A percentile compares a stretch with the other conserved stretches of the same genome.
Conservation (phyloP, 2,329 filamentous ascomycete genomes). For the Karstenula rhodostoma region DNA sequence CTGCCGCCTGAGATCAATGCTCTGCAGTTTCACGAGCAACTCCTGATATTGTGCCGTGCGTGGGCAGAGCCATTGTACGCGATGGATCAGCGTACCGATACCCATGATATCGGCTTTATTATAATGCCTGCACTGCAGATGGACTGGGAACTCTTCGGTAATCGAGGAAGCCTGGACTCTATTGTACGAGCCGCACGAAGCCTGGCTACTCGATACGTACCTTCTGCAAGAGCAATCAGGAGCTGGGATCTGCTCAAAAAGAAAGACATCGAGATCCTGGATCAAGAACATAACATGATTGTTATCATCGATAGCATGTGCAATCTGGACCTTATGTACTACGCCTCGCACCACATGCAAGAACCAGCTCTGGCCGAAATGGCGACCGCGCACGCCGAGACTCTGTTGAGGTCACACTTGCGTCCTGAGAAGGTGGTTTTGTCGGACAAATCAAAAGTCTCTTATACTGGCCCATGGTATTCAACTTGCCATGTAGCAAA, state of each 20-base stretch:
- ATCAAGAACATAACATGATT: slow-evolving; percentile 50
- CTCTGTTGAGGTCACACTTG: slow-evolving; percentile 52
- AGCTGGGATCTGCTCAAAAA: slow-evolving; percentile 58
- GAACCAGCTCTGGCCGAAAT: slow-evolving; percentile 44
- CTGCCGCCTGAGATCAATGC: slow-evolving; percentile 16
- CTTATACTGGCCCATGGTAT: slow-evolving; percentile 29
- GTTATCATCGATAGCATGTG: slow-evolving; percentile 51
- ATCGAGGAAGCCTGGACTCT: slow-evolving; percentile 47
- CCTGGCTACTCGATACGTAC: slow-evolving; percentile 49
- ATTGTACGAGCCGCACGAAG: slow-evolving; percentile 48
- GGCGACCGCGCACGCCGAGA: slow-evolving; percentile 53
- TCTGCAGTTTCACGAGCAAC: slow-evolving; percentile 17
- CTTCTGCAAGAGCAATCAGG: slow-evolving; percentile 46
- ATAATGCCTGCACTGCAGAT: slow-evolving; percentile 50
- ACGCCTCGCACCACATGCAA: slow-evolving; percentile 45
- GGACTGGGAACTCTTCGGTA: slow-evolving; percentile 52
- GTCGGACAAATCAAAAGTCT: slow-evolving; percentile 13
- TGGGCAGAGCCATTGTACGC: slow-evolving; percentile 54
- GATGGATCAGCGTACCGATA: slow-evolving; percentile 45
- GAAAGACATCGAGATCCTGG: slow-evolving; percentile 48
- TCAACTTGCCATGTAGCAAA: slow-evolving; percentile 53
- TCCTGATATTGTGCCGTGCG: slow-evolving; percentile 18
- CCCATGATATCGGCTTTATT: slow-evolving; percentile 58
- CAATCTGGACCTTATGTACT: slow-evolving; percentile 55
- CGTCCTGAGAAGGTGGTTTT: slow-evolving; percentile 38